Evolutionary conservation across 2,329 filamentous ascomycete species (phyloP), one percentile per base, ranked within the genome.

Genomic region (Microascus cirrosus): DNA sequence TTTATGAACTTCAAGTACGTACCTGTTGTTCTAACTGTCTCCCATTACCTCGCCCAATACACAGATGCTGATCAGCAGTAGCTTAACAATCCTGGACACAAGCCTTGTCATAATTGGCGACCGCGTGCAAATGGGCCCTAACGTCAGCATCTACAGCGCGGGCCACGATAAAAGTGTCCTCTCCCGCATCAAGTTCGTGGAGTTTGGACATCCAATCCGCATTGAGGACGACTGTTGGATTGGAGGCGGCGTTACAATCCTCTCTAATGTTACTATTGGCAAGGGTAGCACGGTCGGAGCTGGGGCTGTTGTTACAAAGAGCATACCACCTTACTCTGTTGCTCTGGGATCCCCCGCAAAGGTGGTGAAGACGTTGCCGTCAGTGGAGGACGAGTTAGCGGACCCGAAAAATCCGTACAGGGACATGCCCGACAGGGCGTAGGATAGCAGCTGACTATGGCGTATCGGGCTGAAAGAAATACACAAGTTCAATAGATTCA

Each of bases 101-200:
- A 87, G 83, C 62, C 73, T 82, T 2, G 84, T 92, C 48, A 74
- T 69, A 3, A 86, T 92, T 54, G 89, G 89, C 0, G 78, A 86
- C 32, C 80, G 88, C 34, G 88, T 87, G 1, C 71, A 89, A 62
- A 77, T 92, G 58, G 89, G 86, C 0, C 87, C 89, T 0, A 85
- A 84, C 63, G 86, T 92, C 0, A 81, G 76, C 55, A 79, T 94
- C 58, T 89, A 83, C 65, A 81, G 82, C 2, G 89, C 82, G 1
- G 86, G 83, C 0, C 89, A 94, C 68, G 87, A 89, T 54, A 74
- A 87, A 0, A 86, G 87, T 62, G 74, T 79, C 0, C 71, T 73
- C 56, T 75, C 71, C 1, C 73, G 78, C 20, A 69, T 77, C 24
- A 72, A 77, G 39, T 69, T 68, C 18, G 68, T 78, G 56, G 77